Conservation (phyloP, 1,284 basidiomycete genomes). For the Psilocybe mexicana region DNA sequence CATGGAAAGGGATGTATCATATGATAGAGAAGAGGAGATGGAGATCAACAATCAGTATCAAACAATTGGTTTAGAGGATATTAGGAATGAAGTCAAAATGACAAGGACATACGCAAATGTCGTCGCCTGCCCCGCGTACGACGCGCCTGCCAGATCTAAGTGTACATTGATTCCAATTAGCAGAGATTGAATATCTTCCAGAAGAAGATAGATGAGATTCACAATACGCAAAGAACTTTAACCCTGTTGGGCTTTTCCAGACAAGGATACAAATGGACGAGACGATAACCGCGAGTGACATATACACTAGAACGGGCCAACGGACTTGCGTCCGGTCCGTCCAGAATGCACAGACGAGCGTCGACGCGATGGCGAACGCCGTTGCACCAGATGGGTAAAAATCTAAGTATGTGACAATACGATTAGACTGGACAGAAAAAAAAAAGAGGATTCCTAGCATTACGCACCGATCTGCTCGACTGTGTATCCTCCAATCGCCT, state of each 20-base stretch:
- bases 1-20: too few species aligned
- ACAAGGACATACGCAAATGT: constrained; percentile 59
- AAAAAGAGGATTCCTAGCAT: background rate
- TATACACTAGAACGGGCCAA: constrained; percentile 68
- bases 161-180: background rate
- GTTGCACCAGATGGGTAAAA: constrained; percentile 68
- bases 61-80: background rate
- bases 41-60: too few species aligned
- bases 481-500: constrained; percentile 58
- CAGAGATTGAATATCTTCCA: background rate
- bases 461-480: constrained; percentile 56
- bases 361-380: constrained; percentile 64
- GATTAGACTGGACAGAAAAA: constrained; percentile 2
- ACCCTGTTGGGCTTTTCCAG: constrained; percentile 53
- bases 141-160: constrained; percentile 59
- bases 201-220: constrained; percentile 16
- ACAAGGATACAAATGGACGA: constrained; percentile 60
- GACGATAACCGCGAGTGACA: constrained; percentile 53
- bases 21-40: background rate
- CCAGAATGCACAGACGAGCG: constrained; percentile 61
- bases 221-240: constrained; percentile 74
- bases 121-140: constrained; percentile 68
- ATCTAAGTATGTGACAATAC: constrained; percentile 36
- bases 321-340: constrained; percentile 57
- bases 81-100: background rate